Evolutionary conservation across 2,329 filamentous ascomycete species (phyloP), one percentile per base, ranked within the genome.

Genomic region (Cladophialophora bantiana): DNA sequence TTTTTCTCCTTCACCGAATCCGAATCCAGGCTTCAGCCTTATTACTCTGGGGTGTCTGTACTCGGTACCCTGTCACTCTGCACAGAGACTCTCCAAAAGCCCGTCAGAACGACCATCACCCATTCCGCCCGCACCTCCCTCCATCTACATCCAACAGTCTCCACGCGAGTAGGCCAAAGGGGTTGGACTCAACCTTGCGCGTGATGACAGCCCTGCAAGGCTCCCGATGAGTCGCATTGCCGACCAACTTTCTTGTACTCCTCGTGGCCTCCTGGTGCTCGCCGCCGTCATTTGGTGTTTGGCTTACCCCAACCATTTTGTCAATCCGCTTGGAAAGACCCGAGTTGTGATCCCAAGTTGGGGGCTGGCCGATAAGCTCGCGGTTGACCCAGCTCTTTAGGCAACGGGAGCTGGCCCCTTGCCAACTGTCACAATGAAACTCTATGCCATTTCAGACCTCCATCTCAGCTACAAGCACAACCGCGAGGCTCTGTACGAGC

Each of bases 391-490:
- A 50, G 26, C 45, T 20, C 6, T 48, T 7, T 48, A 18, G 9
- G 38, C 38, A n/a, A 32, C 9, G 26, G 18, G 20, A 34, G 3
- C 38, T 18, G 18, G 18, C 31, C 1, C 26, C 56, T 9, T n/a
- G 4, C n/a, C 34, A 42, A 5, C 45, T 12, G 31, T 42, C 15
- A 67, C 38, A 9, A 70, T 72, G 67, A 70, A 70, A 52, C 68
- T 73, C 18, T 72, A 72, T 59, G 71, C 71, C n/a, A 73, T 73
- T 26, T 66, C 70, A 15, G 71, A 73, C 36, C 62, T 73, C 5
- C 71, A 73, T 45, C 56, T 73, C 65, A 70, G 67, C 59, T 69
- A 72, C 64, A 73, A 72, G 53, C 71, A 68, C 54, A 73, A 73
- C 62, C 55, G 59, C 26, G 71, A 73, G 54, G 70, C 70, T n/a